Evolutionary conservation across 1,139 yeast species (phyloP).

Genomic region (Taphrina pruni): DNA sequence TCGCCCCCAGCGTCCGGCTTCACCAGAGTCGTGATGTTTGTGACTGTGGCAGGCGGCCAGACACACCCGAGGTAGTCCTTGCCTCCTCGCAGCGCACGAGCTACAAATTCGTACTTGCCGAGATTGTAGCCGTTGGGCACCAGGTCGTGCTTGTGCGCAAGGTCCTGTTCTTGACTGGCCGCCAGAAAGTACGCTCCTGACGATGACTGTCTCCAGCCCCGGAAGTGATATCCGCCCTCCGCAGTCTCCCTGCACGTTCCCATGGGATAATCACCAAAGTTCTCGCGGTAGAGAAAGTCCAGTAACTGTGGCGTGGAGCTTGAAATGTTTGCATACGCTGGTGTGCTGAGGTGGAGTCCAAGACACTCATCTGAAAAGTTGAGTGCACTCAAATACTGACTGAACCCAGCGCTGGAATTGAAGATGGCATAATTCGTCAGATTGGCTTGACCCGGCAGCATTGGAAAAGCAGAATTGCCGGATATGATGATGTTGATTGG

Average conservation of each 20-base stretch:
- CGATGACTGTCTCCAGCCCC: constrained; percentile 29
- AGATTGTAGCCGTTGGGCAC: constrained; percentile 24
- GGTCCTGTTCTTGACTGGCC: constrained; percentile 23
- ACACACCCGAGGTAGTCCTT: constrained; percentile 13
- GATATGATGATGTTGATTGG: constrained; percentile 35
- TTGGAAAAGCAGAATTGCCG: not conserved
- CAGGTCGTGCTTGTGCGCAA: constrained; percentile 17
- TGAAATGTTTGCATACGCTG: constrained; percentile 19
- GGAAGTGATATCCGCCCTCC: constrained; percentile 30
- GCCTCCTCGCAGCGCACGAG: constrained; percentile 31
- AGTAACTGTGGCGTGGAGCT: constrained; percentile 4
- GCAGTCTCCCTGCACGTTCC: constrained; percentile 30
- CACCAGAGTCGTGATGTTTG: not conserved
- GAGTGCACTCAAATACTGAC: constrained; percentile 24
- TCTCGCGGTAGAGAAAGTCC: constrained; percentile 39
- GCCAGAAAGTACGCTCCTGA: constrained; percentile 21
- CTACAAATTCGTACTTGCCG: constrained; percentile 26
- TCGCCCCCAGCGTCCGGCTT: constrained; percentile 14
- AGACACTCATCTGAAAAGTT: constrained; percentile 30
- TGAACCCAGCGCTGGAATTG: constrained; percentile 6
- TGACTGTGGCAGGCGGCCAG: constrained; percentile 29
- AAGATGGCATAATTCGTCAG: not conserved
- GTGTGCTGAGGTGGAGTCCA: constrained; percentile 30
- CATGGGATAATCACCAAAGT: constrained; percentile 22
- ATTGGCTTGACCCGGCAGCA: not conserved